These are phyloP conservation scores for Penicillium manginii DNA, from an alignment of 495 filamentous ascomycete species.

Conservation along the genomic window DNA sequence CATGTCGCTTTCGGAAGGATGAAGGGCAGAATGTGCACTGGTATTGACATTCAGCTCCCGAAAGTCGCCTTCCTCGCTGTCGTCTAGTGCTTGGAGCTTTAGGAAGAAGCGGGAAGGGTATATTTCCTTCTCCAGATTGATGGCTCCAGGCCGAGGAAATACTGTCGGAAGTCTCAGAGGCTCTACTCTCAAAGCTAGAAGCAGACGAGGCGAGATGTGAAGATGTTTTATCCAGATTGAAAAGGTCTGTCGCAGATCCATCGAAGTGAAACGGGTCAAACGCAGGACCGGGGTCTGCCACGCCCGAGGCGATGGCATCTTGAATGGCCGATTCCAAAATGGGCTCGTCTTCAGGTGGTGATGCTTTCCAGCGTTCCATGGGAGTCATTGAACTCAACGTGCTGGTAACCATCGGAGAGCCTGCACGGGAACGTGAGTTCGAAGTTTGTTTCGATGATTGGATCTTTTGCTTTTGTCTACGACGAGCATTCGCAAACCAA, in stretches of 20 bases:
- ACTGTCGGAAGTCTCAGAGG: conserved; percentile 40
- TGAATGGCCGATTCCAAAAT: conserved; percentile 37
- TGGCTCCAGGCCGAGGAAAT: conserved; percentile 50
- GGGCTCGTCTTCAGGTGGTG: conserved; percentile 73
- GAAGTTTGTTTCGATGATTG: conserved; percentile 53
- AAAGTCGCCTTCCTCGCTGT: conserved; percentile 51
- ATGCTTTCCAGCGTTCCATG: conserved; percentile 78
- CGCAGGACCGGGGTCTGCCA: conserved; percentile 57
- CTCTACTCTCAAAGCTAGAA: conserved; percentile 36
- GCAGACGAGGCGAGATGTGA: conserved; percentile 33
- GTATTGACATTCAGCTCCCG: conserved; percentile 55
- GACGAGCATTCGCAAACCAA: conserved; percentile 49
- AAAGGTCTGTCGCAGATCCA: conserved; percentile 20
- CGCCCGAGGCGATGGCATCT: conserved; percentile 53
- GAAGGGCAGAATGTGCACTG: conserved; percentile 87
- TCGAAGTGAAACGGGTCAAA: conserved; percentile 54
- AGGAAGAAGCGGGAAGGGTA: conserved; percentile 23
- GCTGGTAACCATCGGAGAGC: conserved; percentile 42
- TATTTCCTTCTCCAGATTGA: conserved; percentile 43
- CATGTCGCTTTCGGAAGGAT: conserved; percentile 80
- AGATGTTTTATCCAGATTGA: conserved; percentile 29
- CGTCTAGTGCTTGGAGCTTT: conserved; percentile 29
- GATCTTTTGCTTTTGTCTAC: conserved; percentile 52
- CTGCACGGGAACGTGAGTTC: conserved; percentile 43
- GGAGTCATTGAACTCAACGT: conserved; percentile 64